Conservation (phyloP, 1,284 basidiomycete species). For the Boletus sp. region DNA sequence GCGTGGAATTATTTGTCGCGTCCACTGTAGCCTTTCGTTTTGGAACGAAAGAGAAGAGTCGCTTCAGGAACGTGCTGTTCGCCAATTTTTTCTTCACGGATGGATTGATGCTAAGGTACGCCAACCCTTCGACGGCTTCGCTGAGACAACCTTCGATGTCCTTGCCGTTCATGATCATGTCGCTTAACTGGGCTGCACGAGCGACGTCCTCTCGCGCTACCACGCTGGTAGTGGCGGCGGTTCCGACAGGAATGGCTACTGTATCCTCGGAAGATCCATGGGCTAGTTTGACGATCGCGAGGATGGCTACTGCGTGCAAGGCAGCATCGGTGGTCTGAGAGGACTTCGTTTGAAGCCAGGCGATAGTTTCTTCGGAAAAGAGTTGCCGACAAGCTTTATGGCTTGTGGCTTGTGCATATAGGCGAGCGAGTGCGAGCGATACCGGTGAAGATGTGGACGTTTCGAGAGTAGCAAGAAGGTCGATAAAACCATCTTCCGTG, state of each 20-base stretch:
- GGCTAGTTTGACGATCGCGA: slow-evolving; percentile 75
- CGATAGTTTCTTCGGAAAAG: slow-evolving; percentile 49
- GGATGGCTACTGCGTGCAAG: slow-evolving; percentile 60
- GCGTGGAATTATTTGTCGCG: slow-evolving; percentile 39
- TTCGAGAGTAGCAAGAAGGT: slow-evolving; percentile 59
- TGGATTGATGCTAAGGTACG: slow-evolving; percentile 71
- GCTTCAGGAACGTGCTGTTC: slow-evolving; percentile 54
- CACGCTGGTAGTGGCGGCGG: slow-evolving; percentile 28
- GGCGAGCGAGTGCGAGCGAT: slow-evolving; percentile 56
- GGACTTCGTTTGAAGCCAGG: slow-evolving; percentile 62
- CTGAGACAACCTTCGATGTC: slow-evolving; percentile 41
- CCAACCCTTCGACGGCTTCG: slow-evolving; percentile 79
- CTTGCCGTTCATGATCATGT: slow-evolving; percentile 44
- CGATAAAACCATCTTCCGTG: slow-evolving; percentile 54
- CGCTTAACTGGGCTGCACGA: slow-evolving; percentile 55
- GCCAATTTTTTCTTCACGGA: slow-evolving; percentile 63
- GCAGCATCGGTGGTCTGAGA: slow-evolving; percentile 44
- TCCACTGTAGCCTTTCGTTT: slow-evolving; percentile 38
- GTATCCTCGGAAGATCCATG: slow-evolving; percentile 52
- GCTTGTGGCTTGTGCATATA: slow-evolving; percentile 69
- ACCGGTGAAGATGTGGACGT: slow-evolving; percentile 48
- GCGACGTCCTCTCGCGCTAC: slow-evolving; percentile 41
- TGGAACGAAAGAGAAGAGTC: slow-evolving; percentile 60
- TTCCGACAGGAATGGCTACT: slow-evolving; percentile 30
- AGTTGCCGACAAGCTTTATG: slow-evolving; percentile 66